A percentile compares a stretch with the other conserved stretches of the same genome.
phyloP scores from a whole-genome alignment of 805 yeast species.

The Saccharomycopsis olivae region DNA sequence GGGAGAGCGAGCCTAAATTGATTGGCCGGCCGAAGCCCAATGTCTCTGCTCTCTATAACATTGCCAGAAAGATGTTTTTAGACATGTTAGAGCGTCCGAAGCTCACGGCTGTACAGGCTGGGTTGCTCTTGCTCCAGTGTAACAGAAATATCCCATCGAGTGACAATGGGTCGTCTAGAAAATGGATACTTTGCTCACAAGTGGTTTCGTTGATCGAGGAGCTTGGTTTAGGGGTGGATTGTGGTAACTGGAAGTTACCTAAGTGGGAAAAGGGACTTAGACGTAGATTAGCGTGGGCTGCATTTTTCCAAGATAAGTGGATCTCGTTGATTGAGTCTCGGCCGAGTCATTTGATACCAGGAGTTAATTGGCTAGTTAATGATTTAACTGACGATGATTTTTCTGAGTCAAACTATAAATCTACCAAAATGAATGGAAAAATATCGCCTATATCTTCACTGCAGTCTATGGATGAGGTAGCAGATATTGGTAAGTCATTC shows the following conservation, averaged over 20 bases:
- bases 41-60: slow-evolving; percentile 52
- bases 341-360: slow-evolving; percentile 69
- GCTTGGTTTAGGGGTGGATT: slow-evolving; percentile 82
- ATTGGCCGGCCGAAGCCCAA: slow-evolving; percentile 74
- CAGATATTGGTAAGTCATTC: no score
- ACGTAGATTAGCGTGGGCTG: slow-evolving; percentile 91
- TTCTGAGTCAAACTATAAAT: slow-evolving; percentile 48
- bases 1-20: slow-evolving; percentile 79
- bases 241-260: slow-evolving; percentile 85
- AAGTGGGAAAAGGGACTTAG: slow-evolving; percentile 91
- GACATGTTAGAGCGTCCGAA: slow-evolving; percentile 82
- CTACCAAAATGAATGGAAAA: no score
- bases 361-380: slow-evolving; percentile 71
- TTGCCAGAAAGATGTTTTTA: slow-evolving; percentile 53
- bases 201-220: slow-evolving; percentile 86
- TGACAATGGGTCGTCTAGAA: slow-evolving; percentile 27
- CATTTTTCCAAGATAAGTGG: slow-evolving; percentile 90
- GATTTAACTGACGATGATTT: slow-evolving; percentile 62
- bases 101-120: slow-evolving; percentile 86
- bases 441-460: no score
- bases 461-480: no score
- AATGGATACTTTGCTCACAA: slow-evolving; percentile 80
- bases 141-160: slow-evolving; percentile 36
- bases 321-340: slow-evolving; percentile 68
- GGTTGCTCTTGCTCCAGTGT: slow-evolving; percentile 60